A percentile compares a stretch with the other conserved stretches of the same genome.
Evolutionary conservation across 306 rosid species (phyloP).

Genomic region (Malus asiatica): DNA sequence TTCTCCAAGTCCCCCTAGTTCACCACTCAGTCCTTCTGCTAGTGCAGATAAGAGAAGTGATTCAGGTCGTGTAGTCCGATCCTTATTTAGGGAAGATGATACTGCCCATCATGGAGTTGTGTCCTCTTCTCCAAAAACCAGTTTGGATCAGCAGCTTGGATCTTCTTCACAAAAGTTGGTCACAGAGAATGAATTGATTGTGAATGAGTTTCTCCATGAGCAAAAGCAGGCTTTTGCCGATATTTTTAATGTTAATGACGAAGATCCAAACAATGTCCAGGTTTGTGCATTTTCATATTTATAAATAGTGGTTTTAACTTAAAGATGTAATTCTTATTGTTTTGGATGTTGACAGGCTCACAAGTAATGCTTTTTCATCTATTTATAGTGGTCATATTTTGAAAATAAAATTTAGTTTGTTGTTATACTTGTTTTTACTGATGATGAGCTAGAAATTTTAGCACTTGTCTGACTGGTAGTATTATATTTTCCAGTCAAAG

Average conservation of each 20-base stretch:
- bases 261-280: constrained; percentile 51
- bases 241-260: constrained; percentile 31
- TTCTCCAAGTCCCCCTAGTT: constrained; percentile 33
- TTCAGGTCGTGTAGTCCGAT: constrained; percentile 57
- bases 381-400: background rate
- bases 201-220: constrained; percentile 79
- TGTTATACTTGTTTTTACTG: background rate
- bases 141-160: constrained; percentile 31
- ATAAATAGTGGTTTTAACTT: background rate
- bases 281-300: constrained; percentile 31
- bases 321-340: background rate
- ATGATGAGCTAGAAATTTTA: background rate
- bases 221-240: constrained; percentile 35
- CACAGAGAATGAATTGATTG: constrained; percentile 65
- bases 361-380: background rate
- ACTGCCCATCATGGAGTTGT: constrained; percentile 12
- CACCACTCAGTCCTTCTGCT: constrained; percentile 16
- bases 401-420: background rate
- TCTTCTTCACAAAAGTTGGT: constrained; percentile 33
- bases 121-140: constrained; percentile 29
- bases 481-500: constrained; percentile 45
- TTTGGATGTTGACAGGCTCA: background rate
- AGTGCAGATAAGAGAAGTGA: constrained; percentile 33
- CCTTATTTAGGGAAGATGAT: constrained; percentile 62
- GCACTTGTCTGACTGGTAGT: background rate